Base-by-base conservation (phyloP, 2,329 filamentous ascomycete genomes). In the Boeremia lycopersici region DNA sequence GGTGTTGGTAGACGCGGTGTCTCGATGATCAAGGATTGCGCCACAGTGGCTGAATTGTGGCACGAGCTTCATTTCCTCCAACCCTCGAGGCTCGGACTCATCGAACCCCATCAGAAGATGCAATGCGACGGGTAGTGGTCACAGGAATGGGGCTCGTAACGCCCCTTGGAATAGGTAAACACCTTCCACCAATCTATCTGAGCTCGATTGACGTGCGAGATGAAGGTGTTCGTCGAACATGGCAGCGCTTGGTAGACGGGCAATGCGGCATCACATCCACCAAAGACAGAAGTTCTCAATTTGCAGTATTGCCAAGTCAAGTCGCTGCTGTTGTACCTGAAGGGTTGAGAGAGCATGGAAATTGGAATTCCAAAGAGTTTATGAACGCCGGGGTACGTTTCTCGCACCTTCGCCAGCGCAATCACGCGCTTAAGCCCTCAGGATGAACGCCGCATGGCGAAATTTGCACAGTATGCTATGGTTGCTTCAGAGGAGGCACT, bases 391-490 rank as follows among this genome's bases (percentile, higher is more conserved):
- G 41, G 1, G 26, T 35, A 19, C 28, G 33, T 36, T 12, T 19
- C 15, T 9, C 5, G n/a, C 36, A 6, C 19, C 9, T 5, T 3
- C 30, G 19, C n/a, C 10, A 4, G 33, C 13, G 48, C 56, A 23
- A 31, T 29, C 9, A 17, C 11, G 13, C 13, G 10, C 48, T 51
- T 25, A 51, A 3, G 2, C 17, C 26, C 30, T 1, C 58, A 86
- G 84, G 85, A 88, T 59, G 79, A 84, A 66, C 85, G 92, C 4
- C 89, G 91, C 69, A 96, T 96, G 87, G 92, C 95, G n/a, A 82
- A 80, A 23, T 98, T 98, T 72, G 85, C 92, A 4, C 93, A 98
- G 74, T 98, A 96, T 78, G 93, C 93, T 12, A 83, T 96, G 69
- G 91, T 90, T 11, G 91, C 93, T 2, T 84, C 91, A 0, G 85